phyloP scores from a whole-genome alignment of 1,139 yeast species.

The Blastobotrys malaysiensis region DNA sequence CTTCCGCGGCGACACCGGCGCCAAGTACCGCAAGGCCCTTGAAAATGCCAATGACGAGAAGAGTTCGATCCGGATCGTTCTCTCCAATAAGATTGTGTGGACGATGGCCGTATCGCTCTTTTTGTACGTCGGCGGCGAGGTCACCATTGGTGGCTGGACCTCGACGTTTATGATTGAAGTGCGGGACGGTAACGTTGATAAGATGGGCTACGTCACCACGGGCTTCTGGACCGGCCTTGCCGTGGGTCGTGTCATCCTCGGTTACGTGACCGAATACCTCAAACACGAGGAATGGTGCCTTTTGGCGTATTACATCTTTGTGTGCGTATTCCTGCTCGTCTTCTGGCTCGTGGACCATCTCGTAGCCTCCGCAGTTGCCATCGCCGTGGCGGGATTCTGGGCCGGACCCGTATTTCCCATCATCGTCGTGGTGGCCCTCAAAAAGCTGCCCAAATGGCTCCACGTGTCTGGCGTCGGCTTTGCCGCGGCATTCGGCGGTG shows the following conservation, averaged over 20 bases:
- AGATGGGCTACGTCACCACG: slow-evolving; percentile 59
- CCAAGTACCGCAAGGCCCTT: slow-evolving; percentile 8
- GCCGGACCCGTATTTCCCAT: slow-evolving; percentile 83
- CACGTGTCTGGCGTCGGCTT: slow-evolving; percentile 71
- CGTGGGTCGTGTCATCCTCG: slow-evolving; percentile 48
- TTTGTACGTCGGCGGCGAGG: slow-evolving; percentile 64
- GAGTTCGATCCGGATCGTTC: slow-evolving; percentile 17
- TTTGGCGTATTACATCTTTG: slow-evolving; percentile 18
- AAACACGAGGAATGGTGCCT: slow-evolving; percentile 25
- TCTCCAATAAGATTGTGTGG: slow-evolving; percentile 58
- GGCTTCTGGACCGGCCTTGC: slow-evolving; percentile 72
- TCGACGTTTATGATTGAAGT: slow-evolving; percentile 57
- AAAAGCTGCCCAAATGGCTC: slow-evolving; percentile 52
- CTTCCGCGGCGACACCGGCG: slow-evolving; percentile 19
- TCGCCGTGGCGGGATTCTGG: slow-evolving; percentile 56
- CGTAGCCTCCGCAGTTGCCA: slow-evolving; percentile 31
- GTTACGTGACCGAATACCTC: slow-evolving; percentile 28
- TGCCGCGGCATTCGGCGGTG: slow-evolving; percentile 73
- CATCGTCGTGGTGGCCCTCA: slow-evolving; percentile 58
- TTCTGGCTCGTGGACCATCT: slow-evolving; percentile 30
- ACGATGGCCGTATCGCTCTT: slow-evolving; percentile 49
- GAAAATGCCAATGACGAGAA: not conserved
- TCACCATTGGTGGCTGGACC: slow-evolving; percentile 65
- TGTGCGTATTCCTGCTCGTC: slow-evolving; percentile 23
- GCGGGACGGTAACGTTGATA: slow-evolving; percentile 42